Evolutionary conservation across 129 eudicot genomes (phyloP).

Genomic region (Flaveria ramosissima): DNA sequence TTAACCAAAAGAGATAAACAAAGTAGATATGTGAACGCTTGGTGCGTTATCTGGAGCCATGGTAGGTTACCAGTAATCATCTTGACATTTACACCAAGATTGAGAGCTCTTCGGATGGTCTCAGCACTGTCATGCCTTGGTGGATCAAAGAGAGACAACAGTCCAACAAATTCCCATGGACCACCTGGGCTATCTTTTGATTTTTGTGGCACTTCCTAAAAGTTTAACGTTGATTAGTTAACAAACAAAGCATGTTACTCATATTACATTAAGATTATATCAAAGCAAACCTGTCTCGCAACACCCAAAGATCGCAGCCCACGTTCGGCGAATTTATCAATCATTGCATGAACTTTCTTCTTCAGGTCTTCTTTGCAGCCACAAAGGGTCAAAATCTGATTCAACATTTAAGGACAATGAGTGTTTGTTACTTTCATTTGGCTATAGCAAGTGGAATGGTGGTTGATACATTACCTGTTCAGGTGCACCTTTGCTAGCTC

Average conservation of each 20-base stretch:
- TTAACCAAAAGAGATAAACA: background rate
- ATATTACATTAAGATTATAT: background rate
- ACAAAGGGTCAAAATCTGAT: constrained; percentile 52
- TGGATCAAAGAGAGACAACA: constrained; percentile 72
- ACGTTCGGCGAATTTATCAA: constrained; percentile 71
- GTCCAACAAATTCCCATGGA: constrained; percentile 71
- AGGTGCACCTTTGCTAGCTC: constrained; percentile 86
- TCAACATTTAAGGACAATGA: background rate
- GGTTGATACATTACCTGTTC: constrained; percentile 47
- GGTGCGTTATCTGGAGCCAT: background rate
- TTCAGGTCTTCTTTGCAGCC: constrained; percentile 60
- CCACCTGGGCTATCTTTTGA: constrained; percentile 61
- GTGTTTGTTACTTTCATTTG: background rate
- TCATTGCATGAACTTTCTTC: constrained; percentile 57
- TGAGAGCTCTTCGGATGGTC: constrained; percentile 65
- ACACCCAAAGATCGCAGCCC: constrained; percentile 76
- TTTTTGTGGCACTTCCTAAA: constrained; percentile 68
- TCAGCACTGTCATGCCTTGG: constrained; percentile 78
- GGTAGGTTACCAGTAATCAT: constrained; percentile 63
- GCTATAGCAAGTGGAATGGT: background rate
- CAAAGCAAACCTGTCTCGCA: constrained; percentile 61
- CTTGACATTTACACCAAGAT: constrained; percentile 80
- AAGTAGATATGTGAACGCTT: background rate
- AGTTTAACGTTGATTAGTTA: constrained; percentile 11
- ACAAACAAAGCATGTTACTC: background rate